A percentile compares a stretch with the other conserved stretches of the same genome.
These are phyloP conservation scores for Aphanomyces invadans DNA, from an alignment of 352 stramenopile species.

Conservation along the genomic window DNA sequence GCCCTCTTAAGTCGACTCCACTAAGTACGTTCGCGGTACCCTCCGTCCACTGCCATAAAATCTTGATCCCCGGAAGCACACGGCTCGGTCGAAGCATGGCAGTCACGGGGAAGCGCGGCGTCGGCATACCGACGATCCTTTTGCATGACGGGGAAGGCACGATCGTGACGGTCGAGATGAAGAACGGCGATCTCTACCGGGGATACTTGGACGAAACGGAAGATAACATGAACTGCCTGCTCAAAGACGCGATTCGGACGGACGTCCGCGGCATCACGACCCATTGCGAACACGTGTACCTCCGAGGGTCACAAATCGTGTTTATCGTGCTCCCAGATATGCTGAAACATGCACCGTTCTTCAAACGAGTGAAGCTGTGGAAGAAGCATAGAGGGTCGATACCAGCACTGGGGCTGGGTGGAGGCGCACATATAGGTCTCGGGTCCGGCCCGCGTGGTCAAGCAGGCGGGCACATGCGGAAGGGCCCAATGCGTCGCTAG, in stretches of 20 bases:
- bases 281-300: conserved; percentile 73
- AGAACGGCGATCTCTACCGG: conserved; percentile 77
- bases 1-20: too few species aligned
- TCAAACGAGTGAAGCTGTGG: conserved; percentile 82
- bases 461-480: conserved; percentile 71
- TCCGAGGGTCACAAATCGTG: conserved; percentile 79
- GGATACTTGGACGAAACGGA: conserved; percentile 80
- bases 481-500: conserved; percentile 35
- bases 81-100: conserved; percentile 38
- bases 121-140: conserved; percentile 78
- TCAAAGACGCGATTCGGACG: conserved; percentile 80
- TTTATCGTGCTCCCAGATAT: conserved; percentile 86
- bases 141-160: conserved; percentile 81
- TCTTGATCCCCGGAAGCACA: background rate
- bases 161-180: conserved; percentile 85
- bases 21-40: background rate
- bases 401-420: conserved; percentile 60
- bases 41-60: conserved; percentile 3
- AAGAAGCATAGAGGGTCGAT: conserved; percentile 81
- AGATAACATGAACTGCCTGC: conserved; percentile 88
- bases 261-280: conserved; percentile 74
- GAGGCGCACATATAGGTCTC: conserved; percentile 30
- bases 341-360: conserved; percentile 84
- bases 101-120: conserved; percentile 76
- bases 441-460: conserved; percentile 56